These are phyloP conservation scores for Knufia fluminis DNA, from an alignment of 2,329 filamentous ascomycete genomes.

Conservation along the genomic window DNA sequence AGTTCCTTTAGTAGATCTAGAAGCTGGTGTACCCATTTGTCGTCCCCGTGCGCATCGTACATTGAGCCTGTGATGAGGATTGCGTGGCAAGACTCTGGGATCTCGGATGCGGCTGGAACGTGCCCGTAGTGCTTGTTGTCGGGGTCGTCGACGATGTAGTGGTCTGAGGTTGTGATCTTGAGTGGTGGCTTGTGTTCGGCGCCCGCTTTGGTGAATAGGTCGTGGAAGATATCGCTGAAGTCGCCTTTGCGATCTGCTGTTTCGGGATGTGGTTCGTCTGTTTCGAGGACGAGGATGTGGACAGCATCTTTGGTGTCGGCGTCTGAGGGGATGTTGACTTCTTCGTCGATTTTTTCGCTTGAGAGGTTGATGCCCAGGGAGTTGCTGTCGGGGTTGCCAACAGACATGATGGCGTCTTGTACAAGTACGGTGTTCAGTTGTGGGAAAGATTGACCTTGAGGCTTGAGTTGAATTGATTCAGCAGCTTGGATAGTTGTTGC, in stretches of 20 bases:
- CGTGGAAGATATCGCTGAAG: slow-evolving; percentile 47
- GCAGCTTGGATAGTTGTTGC: no score
- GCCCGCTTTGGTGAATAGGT: slow-evolving; percentile 45
- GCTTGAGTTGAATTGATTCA: no score
- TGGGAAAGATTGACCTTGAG: no score
- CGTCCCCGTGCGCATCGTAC: slow-evolving; percentile 40
- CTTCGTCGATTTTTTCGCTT: not conserved
- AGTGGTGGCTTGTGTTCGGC: slow-evolving; percentile 45
- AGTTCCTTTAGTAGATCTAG: slow-evolving; percentile 38
- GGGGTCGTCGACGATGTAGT: slow-evolving; percentile 45
- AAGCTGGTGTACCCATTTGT: slow-evolving; percentile 36
- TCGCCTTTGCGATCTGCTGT: slow-evolving; percentile 42
- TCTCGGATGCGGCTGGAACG: slow-evolving; percentile 32
- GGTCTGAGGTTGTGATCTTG: slow-evolving; percentile 46
- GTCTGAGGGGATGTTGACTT: not conserved
- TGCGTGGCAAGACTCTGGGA: slow-evolving; percentile 39
- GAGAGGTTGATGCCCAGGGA: not conserved
- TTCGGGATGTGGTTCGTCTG: slow-evolving; percentile 46
- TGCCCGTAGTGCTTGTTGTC: slow-evolving; percentile 28
- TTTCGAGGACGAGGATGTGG: slow-evolving; percentile 49
- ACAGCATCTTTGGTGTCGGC: slow-evolving; percentile 16
- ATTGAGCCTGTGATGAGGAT: slow-evolving; percentile 40
- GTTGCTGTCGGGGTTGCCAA: not conserved
- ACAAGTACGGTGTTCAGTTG: not conserved
- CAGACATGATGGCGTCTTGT: not conserved